These are phyloP conservation scores for Pythium vanterpoolii DNA, from an alignment of 352 stramenopile genomes.

Conservation along the genomic window DNA sequence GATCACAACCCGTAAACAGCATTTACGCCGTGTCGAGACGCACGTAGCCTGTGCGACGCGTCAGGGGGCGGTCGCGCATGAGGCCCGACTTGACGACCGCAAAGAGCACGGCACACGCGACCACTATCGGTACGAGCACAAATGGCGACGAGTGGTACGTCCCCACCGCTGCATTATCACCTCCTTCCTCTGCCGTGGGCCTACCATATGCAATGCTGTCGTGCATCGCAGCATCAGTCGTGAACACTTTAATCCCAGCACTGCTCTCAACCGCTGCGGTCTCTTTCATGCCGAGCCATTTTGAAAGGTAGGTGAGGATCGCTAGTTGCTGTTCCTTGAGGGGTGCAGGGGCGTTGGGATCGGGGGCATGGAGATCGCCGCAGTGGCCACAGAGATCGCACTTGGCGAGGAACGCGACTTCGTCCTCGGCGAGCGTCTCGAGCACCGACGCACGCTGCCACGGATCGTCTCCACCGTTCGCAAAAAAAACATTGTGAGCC, in stretches of 20 bases:
- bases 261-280: background rate
- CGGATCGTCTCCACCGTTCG: slow-evolving; percentile 79
- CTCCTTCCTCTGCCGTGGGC: background rate
- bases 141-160: slow-evolving; percentile 51
- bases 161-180: background rate
- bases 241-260: background rate
- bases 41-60: slow-evolving; percentile 31
- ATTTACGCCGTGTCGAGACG: slow-evolving; percentile 26
- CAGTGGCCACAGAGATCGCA: slow-evolving; percentile 85
- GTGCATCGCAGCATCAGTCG: background rate
- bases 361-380: slow-evolving; percentile 50
- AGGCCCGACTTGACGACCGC: slow-evolving; percentile 51
- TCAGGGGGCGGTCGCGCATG: slow-evolving; percentile 42
- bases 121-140: slow-evolving; percentile 65
- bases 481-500: slow-evolving; percentile 82
- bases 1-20: too few species aligned
- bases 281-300: slow-evolving; percentile 38
- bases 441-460: slow-evolving; percentile 81
- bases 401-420: slow-evolving; percentile 63
- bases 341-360: slow-evolving; percentile 45
- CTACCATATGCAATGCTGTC: background rate
- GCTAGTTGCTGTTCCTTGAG: slow-evolving; percentile 64
- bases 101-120: slow-evolving; percentile 50
- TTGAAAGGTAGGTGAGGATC: slow-evolving; percentile 60
- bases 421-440: slow-evolving; percentile 48